phyloP scores from a whole-genome alignment of 176 grass and related monocot species.

The Carex cristatella region DNA sequence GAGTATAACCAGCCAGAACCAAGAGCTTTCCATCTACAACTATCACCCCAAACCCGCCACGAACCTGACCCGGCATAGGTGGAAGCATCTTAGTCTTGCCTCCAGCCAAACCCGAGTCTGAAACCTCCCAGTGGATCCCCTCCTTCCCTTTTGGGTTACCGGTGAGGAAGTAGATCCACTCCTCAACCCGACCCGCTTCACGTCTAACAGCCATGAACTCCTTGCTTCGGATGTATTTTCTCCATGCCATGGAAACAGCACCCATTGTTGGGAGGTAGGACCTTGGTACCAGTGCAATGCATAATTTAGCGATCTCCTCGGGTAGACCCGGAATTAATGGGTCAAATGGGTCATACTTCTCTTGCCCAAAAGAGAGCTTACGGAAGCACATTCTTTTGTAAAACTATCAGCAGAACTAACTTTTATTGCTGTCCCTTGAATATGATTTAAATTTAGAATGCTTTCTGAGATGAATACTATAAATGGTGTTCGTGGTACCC shows the following conservation, averaged over 20 bases:
- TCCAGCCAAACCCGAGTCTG: constrained; percentile 5
- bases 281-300: constrained; percentile 45
- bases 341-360: constrained; percentile 8
- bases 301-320: constrained; percentile 63
- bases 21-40: constrained; percentile 58
- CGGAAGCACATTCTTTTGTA: constrained; percentile 24
- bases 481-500: constrained; percentile 51
- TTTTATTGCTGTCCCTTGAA: constrained; percentile 24
- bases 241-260: constrained; percentile 69
- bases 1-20: constrained; percentile 44
- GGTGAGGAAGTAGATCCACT: constrained; percentile 51
- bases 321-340: constrained; percentile 55
- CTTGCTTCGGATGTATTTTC: constrained; percentile 45
- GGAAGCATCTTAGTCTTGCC: constrained; percentile 41
- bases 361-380: constrained; percentile 22
- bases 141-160: constrained; percentile 28
- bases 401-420: constrained; percentile 26
- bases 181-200: constrained; percentile 41
- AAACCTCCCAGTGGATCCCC: constrained; percentile 45
- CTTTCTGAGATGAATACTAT: constrained; percentile 5
- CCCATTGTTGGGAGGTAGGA: constrained; percentile 40
- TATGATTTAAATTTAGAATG: constrained; percentile 5
- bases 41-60: constrained; percentile 50
- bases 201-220: constrained; percentile 53
- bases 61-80: constrained; percentile 47